phyloP scores from a whole-genome alignment of 495 filamentous ascomycete species.

The Durotheca rogersii region DNA sequence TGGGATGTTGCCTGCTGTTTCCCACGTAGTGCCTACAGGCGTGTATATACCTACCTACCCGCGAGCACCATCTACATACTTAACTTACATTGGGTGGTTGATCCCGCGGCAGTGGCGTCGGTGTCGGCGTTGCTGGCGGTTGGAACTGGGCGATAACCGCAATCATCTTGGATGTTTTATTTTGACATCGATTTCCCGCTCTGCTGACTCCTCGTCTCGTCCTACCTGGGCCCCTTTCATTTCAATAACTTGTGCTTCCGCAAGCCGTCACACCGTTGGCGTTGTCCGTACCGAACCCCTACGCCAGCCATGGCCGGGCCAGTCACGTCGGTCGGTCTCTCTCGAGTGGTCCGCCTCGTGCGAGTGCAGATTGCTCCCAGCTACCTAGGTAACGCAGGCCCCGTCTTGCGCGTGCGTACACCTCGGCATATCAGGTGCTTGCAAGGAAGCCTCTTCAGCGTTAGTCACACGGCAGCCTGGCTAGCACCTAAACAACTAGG shows the following conservation, averaged over 20 bases:
- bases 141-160: slow-evolving; percentile 10
- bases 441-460: too few species aligned
- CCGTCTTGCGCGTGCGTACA: too few species aligned
- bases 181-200: slow-evolving; percentile 16
- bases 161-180: too few species aligned
- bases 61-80: neutral
- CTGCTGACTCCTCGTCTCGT: neutral
- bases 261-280: too few species aligned
- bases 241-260: slow-evolving; percentile 12
- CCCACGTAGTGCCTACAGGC: too few species aligned
- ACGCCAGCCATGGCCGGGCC: neutral
- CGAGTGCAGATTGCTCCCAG: neutral
- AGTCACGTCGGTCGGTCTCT: slow-evolving; percentile 6
- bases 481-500: too few species aligned
- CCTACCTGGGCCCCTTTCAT: slow-evolving; percentile 21
- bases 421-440: too few species aligned
- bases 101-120: slow-evolving; percentile 18
- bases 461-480: too few species aligned
- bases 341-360: slow-evolving; percentile 5
- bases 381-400: too few species aligned
- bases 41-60: too few species aligned
- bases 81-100: slow-evolving; percentile 4
- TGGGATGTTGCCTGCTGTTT: too few species aligned
- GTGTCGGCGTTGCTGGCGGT: slow-evolving; percentile 1
- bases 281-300: slow-evolving; percentile 7